phyloP scores from a whole-genome alignment of 202 grass and related monocot genomes.

The Brachypodium distachyon region DNA sequence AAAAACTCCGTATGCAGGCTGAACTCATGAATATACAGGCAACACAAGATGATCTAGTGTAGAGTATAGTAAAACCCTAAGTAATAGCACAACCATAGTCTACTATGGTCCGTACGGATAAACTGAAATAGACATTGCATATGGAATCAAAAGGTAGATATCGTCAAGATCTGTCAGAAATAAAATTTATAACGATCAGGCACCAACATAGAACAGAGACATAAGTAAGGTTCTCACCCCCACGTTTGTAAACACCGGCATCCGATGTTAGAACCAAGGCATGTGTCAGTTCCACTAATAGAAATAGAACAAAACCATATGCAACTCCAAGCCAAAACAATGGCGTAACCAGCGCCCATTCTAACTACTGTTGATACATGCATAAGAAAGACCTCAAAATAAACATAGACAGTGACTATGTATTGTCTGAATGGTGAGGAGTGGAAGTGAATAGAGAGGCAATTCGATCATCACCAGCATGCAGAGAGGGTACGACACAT shows the following conservation, averaged over 20 bases:
- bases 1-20: neutral
- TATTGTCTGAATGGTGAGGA: neutral
- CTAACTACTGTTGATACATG: neutral
- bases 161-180: neutral
- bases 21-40: neutral
- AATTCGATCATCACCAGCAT: conserved; percentile 21
- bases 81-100: neutral
- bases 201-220: conserved; percentile 26
- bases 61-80: conserved; percentile 8
- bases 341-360: neutral
- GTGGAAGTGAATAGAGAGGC: conserved; percentile 8
- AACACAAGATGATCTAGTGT: neutral
- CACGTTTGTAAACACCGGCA: conserved; percentile 11
- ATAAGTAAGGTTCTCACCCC: neutral
- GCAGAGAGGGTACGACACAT: conserved; percentile 5
- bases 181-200: neutral
- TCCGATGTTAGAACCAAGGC: neutral
- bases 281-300: neutral
- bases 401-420: conserved; percentile 23
- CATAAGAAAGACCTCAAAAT: neutral
- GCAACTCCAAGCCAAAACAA: conserved; percentile 13
- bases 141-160: neutral
- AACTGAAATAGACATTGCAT: conserved; percentile 18
- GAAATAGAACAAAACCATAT: conserved; percentile 11
- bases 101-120: conserved; percentile 8